A percentile compares a stretch with the other conserved stretches of the same genome.
phyloP scores from a whole-genome alignment of 768 basidiomycete species.

The Lactifluus echinatus region DNA sequence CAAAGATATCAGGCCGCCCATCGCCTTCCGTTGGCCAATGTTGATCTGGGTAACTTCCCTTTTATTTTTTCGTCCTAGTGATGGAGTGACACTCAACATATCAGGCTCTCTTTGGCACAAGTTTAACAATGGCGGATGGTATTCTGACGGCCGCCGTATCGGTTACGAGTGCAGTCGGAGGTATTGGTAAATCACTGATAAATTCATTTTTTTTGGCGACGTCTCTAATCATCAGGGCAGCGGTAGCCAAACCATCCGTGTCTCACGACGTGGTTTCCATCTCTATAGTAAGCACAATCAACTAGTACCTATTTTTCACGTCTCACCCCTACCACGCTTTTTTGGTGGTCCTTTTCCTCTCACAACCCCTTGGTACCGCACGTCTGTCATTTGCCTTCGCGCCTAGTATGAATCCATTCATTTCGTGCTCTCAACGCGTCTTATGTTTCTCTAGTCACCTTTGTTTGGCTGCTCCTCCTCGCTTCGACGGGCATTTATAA shows the following conservation, averaged over 20 bases:
- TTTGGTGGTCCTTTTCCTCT: slow-evolving; percentile 47
- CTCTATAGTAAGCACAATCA: slow-evolving; percentile 40
- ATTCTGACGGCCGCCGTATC: slow-evolving; percentile 62
- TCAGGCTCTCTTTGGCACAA: slow-evolving; percentile 55
- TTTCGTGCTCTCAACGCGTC: neutral
- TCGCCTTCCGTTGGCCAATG: slow-evolving; percentile 39
- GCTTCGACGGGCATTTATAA: slow-evolving; percentile 50
- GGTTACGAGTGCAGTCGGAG: slow-evolving; percentile 56
- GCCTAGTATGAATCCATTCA: slow-evolving; percentile 36
- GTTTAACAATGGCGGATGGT: slow-evolving; percentile 60
- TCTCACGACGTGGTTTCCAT: slow-evolving; percentile 41
- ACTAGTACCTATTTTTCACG: neutral
- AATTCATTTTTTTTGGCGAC: neutral
- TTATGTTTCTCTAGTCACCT: slow-evolving; percentile 34
- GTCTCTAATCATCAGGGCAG: too few species aligned
- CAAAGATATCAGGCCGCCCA: slow-evolving; percentile 11
- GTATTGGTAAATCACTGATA: slow-evolving; percentile 31
- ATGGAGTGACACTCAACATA: neutral
- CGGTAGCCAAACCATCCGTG: slow-evolving; percentile 45
- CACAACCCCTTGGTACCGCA: slow-evolving; percentile 46
- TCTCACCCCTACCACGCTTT: slow-evolving; percentile 33
- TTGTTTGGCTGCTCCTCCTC: slow-evolving; percentile 48
- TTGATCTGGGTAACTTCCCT: slow-evolving; percentile 37
- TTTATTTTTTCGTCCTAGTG: neutral
- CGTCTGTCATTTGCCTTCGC: slow-evolving; percentile 45